A percentile compares a stretch with the other conserved stretches of the same genome.
These are phyloP conservation scores for Tetraselmis chui DNA, from an alignment of 139 green algal species.

Conservation along the genomic window DNA sequence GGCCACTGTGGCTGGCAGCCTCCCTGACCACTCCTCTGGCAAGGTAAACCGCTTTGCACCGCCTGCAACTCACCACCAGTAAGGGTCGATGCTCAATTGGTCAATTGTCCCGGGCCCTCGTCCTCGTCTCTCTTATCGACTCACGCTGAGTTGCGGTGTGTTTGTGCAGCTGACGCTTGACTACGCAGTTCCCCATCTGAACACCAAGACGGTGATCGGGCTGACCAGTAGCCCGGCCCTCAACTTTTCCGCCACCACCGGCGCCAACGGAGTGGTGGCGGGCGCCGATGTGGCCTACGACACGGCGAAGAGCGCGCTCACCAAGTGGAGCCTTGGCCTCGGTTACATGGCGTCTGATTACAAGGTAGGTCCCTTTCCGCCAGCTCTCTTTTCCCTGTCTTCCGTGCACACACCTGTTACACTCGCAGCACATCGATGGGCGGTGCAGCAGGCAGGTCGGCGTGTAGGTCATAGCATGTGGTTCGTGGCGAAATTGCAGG, in stretches of 20 bases:
- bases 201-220: background rate
- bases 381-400: background rate
- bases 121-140: background rate
- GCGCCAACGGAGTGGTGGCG: background rate
- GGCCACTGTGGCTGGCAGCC: background rate
- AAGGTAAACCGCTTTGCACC: background rate
- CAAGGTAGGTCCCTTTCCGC: background rate
- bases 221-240: background rate
- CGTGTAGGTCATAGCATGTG: too few relatives aligned
- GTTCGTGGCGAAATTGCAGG: too few relatives aligned
- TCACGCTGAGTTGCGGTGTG: too few relatives aligned
- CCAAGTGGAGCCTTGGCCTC: background rate
- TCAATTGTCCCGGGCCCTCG: background rate
- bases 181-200: background rate
- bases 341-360: background rate
- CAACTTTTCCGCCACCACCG: background rate
- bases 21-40: background rate
- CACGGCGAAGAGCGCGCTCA: background rate
- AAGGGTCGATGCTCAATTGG: background rate
- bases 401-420: background rate
- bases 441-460: too few relatives aligned
- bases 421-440: background rate
- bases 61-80: too few relatives aligned
- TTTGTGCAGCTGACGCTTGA: background rate
- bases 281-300: background rate